These are phyloP conservation scores for Allium sativum DNA, from an alignment of 106 monocot genomes.

Conservation along the genomic window DNA sequence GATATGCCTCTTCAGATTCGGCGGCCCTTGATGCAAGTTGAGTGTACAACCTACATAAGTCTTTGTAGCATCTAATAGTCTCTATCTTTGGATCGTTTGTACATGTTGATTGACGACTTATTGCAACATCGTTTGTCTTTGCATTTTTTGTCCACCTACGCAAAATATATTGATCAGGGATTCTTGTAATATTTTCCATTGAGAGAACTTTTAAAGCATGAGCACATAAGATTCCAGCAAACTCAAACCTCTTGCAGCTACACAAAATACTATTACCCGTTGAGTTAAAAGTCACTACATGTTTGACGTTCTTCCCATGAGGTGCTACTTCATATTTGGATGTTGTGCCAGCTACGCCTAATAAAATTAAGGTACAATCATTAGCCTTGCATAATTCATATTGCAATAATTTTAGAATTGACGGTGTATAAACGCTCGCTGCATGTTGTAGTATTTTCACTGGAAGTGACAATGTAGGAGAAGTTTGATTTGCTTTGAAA, in stretches of 20 bases:
- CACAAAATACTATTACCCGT: slow-evolving; percentile 4
- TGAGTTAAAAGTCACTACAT: slow-evolving; percentile 9
- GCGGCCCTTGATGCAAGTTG: slow-evolving; percentile 9
- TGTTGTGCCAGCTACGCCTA: neutral
- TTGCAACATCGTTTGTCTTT: slow-evolving; percentile 1
- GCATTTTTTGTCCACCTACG: too few relatives aligned
- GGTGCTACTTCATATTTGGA: slow-evolving; percentile 5
- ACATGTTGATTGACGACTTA: slow-evolving; percentile 8
- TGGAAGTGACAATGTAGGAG: neutral
- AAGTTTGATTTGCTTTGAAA: neutral
- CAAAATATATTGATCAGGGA: too few relatives aligned
- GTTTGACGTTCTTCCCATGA: slow-evolving; percentile 1
- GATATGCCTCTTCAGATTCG: slow-evolving; percentile 13
- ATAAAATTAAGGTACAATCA: slow-evolving; percentile 11
- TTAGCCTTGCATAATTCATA: slow-evolving; percentile 9
- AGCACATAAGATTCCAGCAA: slow-evolving; percentile 11
- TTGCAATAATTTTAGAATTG: slow-evolving; percentile 11
- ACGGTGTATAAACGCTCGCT: slow-evolving; percentile 4
- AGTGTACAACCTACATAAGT: slow-evolving; percentile 7
- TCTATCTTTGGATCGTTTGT: slow-evolving; percentile 12
- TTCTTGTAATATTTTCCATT: neutral
- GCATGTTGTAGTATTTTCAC: slow-evolving; percentile 8
- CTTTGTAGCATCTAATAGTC: slow-evolving; percentile 1
- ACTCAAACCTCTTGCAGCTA: slow-evolving; percentile 14
- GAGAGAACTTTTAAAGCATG: slow-evolving; percentile 14